A percentile compares a stretch with the other conserved stretches of the same genome.
Conservation (phyloP, 306 rosid species). For the Vigna nakashimae region DNA sequence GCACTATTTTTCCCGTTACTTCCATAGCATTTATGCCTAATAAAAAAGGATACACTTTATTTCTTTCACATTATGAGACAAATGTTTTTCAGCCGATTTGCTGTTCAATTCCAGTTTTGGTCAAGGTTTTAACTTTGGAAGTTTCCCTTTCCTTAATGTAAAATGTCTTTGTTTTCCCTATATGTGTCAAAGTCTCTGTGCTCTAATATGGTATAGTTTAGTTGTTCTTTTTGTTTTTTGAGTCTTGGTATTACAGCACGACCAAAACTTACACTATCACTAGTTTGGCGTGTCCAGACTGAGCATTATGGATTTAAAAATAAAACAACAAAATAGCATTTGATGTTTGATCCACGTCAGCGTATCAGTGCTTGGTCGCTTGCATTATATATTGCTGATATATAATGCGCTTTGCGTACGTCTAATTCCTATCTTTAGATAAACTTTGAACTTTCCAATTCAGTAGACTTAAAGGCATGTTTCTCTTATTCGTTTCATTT, state of each 20-base stretch:
- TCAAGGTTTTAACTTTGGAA: not conserved
- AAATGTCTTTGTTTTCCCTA: not conserved
- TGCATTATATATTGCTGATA: not conserved
- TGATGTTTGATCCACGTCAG: not conserved
- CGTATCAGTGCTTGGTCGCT: not conserved
- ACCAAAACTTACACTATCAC: not conserved
- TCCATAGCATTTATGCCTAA: not conserved
- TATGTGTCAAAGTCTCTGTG: not conserved
- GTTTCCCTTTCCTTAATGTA: constrained; percentile 6
- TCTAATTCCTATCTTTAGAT: not conserved
- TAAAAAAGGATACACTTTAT: not conserved
- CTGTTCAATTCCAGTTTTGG: not conserved
- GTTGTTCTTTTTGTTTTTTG: not conserved
- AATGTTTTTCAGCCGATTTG: not conserved
- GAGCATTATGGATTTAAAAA: not conserved
- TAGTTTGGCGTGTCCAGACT: not conserved
- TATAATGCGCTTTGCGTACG: not conserved
- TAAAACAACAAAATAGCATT: not conserved
- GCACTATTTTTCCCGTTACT: not conserved
- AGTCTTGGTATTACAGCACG: not conserved
- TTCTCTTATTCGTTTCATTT: not conserved
- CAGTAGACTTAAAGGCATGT: not conserved
- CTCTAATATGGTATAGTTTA: not conserved
- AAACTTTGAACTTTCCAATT: not conserved
- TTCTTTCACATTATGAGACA: not conserved